Evolutionary conservation across 768 basidiomycete species (phyloP), one percentile per base, ranked within the genome.

Genomic region (Mycena venus): DNA sequence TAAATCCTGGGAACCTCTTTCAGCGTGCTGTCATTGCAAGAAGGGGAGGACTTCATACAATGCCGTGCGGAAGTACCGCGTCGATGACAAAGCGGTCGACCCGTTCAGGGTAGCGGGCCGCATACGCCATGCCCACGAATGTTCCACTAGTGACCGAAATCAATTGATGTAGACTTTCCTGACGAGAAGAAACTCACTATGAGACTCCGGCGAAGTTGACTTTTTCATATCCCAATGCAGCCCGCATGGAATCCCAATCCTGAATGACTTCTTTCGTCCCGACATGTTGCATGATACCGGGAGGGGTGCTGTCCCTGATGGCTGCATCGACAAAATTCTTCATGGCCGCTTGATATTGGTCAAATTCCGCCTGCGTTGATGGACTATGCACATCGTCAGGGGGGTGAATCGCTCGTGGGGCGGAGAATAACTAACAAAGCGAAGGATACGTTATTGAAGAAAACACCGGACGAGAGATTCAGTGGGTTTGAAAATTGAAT

Each of bases 231-330:
- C 73, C 69, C 9, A 78, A 64, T 8, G 75, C 77, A 0, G 58
- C 67, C 12, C 77, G 75, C 2, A 78, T 44, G 2, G 69, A 23
- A 27, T 79, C 74, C 71, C 60, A 74, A 40, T 79, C 78, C 47
- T 79, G 74, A 34, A 79, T 73, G 32, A 70, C 55, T 23, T 79
- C 76, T 1, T 4, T 23, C 25, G 78, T 78, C 32, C 77, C 69
- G 31, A 79, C 51, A 40, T 75, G 72, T 32, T 60, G 17, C 56
- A 79, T 56, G 56, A 77, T 70, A 1, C 75, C 78, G 5, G 49
- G 32, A 10, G 76, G 78, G 17, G 56, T 68, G 49, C 55, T 76
- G 59, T 73, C 27, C 8, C 68, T 66, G 34, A 64, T 49, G 64
- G 66, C 68, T 17, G 77, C 64, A 25, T 38, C 15, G 9, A 67